Conservation (phyloP, 352 stramenopile species). For the Globisporangium parvum region DNA sequence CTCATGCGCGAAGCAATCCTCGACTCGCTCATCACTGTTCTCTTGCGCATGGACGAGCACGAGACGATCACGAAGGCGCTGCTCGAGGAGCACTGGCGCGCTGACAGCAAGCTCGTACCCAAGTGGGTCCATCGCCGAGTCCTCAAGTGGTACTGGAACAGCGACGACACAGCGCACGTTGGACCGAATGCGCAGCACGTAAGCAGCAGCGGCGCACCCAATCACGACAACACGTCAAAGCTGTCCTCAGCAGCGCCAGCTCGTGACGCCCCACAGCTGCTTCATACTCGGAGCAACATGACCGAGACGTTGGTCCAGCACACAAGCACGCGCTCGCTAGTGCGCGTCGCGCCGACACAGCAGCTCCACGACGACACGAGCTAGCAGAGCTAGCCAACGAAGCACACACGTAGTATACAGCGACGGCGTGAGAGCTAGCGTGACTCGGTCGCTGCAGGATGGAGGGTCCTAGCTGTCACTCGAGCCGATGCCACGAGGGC, state of each 20-base stretch:
- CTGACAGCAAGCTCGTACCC: not conserved
- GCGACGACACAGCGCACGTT: constrained; percentile 2
- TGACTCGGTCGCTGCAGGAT: too few species aligned
- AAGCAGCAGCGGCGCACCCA: too few species aligned
- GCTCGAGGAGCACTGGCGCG: constrained; percentile 38
- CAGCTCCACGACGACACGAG: not conserved
- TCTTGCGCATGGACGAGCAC: constrained; percentile 29
- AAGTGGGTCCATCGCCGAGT: constrained; percentile 2
- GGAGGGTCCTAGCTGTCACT: too few species aligned
- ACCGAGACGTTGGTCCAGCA: not conserved
- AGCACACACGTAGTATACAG: too few species aligned
- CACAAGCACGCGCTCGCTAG: not conserved
- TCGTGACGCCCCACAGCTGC: not conserved
- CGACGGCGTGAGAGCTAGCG: too few species aligned
- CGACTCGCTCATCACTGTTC: constrained; percentile 41
- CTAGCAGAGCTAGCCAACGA: too few species aligned
- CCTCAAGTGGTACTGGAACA: constrained; percentile 12
- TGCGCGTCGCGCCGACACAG: not conserved
- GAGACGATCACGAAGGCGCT: constrained; percentile 24
- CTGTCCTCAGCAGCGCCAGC: too few species aligned
- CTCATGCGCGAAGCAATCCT: constrained; percentile 44
- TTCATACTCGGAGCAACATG: not conserved
- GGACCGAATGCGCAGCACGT: not conserved
- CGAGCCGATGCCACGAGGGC: too few species aligned
- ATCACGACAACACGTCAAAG: not conserved